A percentile compares a stretch with the other conserved stretches of the same genome.
Conservation (phyloP, 352 stramenopile genomes). For the Phytopythium oedochilum region DNA sequence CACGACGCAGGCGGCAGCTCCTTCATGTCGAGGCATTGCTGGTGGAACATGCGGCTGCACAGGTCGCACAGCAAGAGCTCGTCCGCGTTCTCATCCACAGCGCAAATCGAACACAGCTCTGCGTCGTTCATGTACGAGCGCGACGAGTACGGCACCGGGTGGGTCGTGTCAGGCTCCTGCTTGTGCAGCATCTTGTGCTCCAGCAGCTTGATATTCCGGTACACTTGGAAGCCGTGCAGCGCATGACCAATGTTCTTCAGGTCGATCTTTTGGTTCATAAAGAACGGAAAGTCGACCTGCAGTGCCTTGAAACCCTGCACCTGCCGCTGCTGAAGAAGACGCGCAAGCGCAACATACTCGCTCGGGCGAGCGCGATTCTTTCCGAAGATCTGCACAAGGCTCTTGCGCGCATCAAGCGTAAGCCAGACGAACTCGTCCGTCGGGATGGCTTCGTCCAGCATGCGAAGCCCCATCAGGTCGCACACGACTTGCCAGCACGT, state of each 20-base stretch:
- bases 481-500: constrained; percentile 84
- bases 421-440: constrained; percentile 80
- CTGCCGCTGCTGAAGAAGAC: constrained; percentile 71
- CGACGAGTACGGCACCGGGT: constrained; percentile 55
- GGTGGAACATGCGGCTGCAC: constrained; percentile 83
- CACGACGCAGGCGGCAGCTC: constrained; percentile 73
- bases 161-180: constrained; percentile 49
- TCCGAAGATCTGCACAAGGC: constrained; percentile 79
- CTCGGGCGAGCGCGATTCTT: constrained; percentile 64
- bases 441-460: constrained; percentile 48
- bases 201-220: constrained; percentile 81
- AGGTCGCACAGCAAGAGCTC: constrained; percentile 75
- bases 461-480: constrained; percentile 73
- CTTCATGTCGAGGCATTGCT: constrained; percentile 74
- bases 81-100: constrained; percentile 51
- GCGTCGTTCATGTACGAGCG: constrained; percentile 74
- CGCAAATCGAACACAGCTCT: constrained; percentile 67
- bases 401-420: constrained; percentile 70
- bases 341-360: constrained; percentile 61
- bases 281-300: constrained; percentile 74
- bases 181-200: constrained; percentile 68
- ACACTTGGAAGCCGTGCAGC: constrained; percentile 75
- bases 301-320: constrained; percentile 78
- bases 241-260: constrained; percentile 83
- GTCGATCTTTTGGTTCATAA: constrained; percentile 74